A percentile compares a stretch with the other conserved stretches of the same genome.
Evolutionary conservation across 805 yeast species (phyloP).

Genomic region (Ogataea pignaliae): DNA sequence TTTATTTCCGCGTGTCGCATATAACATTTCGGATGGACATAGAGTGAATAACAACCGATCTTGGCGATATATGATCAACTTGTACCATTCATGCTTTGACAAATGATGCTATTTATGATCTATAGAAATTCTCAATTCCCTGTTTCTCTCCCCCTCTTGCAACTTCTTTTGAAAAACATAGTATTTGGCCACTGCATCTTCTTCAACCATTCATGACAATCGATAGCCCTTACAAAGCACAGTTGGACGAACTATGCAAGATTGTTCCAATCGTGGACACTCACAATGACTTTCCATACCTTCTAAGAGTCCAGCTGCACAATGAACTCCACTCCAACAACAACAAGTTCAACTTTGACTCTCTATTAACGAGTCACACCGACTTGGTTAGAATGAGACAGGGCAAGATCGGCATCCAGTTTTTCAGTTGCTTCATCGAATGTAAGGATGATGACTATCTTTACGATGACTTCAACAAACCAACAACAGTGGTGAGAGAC

Average conservation of each 20-base stretch:
- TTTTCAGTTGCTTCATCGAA: conserved; percentile 43
- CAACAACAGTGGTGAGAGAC: conserved; percentile 42
- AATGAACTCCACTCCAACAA: conserved; percentile 34
- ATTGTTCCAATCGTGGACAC: conserved; percentile 43
- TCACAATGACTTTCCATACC: conserved; percentile 48
- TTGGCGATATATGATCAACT: no score
- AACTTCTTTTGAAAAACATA: background rate
- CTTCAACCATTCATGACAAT: background rate
- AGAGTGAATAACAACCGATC: no score
- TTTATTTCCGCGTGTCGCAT: no score
- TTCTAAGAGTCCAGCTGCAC: conserved; percentile 39
- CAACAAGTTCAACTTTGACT: conserved; percentile 33
- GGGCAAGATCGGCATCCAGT: conserved; percentile 44
- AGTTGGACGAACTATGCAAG: conserved; percentile 3
- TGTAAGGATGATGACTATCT: conserved; percentile 36
- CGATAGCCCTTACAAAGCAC: background rate
- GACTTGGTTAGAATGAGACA: conserved; percentile 35
- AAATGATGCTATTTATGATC: no score
- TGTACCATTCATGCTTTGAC: no score
- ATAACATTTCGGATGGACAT: no score
- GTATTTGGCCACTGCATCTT: background rate
- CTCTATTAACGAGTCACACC: conserved; percentile 36
- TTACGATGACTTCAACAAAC: conserved; percentile 40
- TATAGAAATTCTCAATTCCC: no score
- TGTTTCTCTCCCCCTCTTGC: no score